Percentiles rank a stretch among this genome's conserved stretches.
phyloP scores from a whole-genome alignment of 2,329 filamentous ascomycete species.

The Ascochyta fabae region DNA sequence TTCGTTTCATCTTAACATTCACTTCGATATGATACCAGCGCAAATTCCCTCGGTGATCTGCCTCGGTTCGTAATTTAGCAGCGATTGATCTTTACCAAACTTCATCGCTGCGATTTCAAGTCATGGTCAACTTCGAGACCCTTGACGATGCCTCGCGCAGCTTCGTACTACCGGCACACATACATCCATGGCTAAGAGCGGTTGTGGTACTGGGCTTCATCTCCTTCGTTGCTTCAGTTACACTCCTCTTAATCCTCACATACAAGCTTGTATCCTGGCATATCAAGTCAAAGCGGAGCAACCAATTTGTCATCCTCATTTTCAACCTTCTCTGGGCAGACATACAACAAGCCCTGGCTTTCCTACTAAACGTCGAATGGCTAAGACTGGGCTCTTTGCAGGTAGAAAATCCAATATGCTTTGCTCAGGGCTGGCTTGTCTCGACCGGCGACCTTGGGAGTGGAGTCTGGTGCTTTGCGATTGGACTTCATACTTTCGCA shows the following conservation, averaged over 20 bases:
- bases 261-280: constrained; percentile 55
- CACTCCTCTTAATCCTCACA: constrained; percentile 54
- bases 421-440: constrained; percentile 72
- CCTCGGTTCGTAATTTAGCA: constrained; percentile 21
- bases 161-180: constrained; percentile 43
- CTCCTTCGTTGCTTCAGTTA: constrained; percentile 54
- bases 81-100: not conserved
- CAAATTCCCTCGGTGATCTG: constrained; percentile 13
- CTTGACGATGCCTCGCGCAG: constrained; percentile 39
- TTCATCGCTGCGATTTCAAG: not conserved
- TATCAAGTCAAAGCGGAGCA: constrained; percentile 50
- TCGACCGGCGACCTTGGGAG: constrained; percentile 70
- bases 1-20: not conserved
- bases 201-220: constrained; percentile 56
- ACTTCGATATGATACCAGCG: constrained; percentile 28
- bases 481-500: constrained; percentile 71
- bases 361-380: constrained; percentile 68
- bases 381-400: constrained; percentile 60
- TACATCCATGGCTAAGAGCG: constrained; percentile 53
- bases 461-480: constrained; percentile 70
- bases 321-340: constrained; percentile 74
- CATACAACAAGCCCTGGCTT: constrained; percentile 69
- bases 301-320: constrained; percentile 73
- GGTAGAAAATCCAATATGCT: constrained; percentile 63
- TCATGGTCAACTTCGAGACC: constrained; percentile 29